A percentile compares a stretch with the other conserved stretches of the same genome.
Conservation (phyloP, 164 flowering plant species). For the Kingdonia uniflora region DNA sequence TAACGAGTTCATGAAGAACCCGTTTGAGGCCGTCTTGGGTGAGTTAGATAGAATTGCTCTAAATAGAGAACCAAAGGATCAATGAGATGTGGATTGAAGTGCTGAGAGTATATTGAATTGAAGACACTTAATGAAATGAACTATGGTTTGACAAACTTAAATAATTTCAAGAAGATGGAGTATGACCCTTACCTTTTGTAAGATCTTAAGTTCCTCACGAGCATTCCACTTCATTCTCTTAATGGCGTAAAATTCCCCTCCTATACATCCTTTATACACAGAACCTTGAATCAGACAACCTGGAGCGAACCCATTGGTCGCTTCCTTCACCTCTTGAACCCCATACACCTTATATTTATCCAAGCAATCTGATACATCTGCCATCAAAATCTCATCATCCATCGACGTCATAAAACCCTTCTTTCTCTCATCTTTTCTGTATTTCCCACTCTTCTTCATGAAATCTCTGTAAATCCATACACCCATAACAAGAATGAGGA, state of each 20-base stretch:
- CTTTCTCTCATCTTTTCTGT: slow-evolving; percentile 18
- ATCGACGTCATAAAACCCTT: not conserved
- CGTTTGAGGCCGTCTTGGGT: too few relatives aligned
- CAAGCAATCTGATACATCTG: slow-evolving; percentile 77
- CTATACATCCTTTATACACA: slow-evolving; percentile 59
- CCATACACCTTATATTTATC: slow-evolving; percentile 78
- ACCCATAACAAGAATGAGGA: slow-evolving; percentile 27
- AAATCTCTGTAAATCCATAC: slow-evolving; percentile 25
- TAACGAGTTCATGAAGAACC: too few relatives aligned
- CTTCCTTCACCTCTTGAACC: slow-evolving; percentile 54
- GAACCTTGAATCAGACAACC: slow-evolving; percentile 60
- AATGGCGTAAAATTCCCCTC: slow-evolving; percentile 60
- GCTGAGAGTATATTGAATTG: too few relatives aligned
- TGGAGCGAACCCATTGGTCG: slow-evolving; percentile 55
- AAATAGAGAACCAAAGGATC: too few relatives aligned
- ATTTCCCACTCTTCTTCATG: slow-evolving; percentile 11
- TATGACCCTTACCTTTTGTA: slow-evolving; percentile 65
- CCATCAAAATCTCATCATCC: slow-evolving; percentile 32
- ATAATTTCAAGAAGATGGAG: too few relatives aligned
- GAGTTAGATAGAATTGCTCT: too few relatives aligned
- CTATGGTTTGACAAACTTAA: too few relatives aligned
- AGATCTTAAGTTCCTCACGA: slow-evolving; percentile 75
- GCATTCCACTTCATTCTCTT: slow-evolving; percentile 99
- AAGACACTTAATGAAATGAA: too few relatives aligned
- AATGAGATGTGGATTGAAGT: too few relatives aligned